A percentile compares a stretch with the other conserved stretches of the same genome.
phyloP scores from a whole-genome alignment of 2,329 filamentous ascomycete species.

The Neopestalotiopsis rosae region DNA sequence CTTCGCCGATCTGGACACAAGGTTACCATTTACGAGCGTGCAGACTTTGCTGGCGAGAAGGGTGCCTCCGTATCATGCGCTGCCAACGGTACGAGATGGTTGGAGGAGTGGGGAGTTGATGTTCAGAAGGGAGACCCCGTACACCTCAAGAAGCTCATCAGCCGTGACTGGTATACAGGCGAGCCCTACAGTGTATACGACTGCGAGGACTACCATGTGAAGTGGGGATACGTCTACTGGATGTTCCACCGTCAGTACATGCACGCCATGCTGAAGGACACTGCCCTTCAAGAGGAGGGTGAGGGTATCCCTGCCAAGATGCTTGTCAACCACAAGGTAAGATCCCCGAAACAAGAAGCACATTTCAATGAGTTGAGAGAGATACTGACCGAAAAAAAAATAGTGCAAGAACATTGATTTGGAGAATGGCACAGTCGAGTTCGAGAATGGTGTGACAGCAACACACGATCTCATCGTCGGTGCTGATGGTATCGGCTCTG shows the following conservation, averaged over 20 bases:
- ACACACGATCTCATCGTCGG: slow-evolving; percentile 67
- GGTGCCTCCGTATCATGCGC: slow-evolving; percentile 72
- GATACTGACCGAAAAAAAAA: not conserved
- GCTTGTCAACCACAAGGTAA: slow-evolving; percentile 36
- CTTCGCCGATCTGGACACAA: slow-evolving; percentile 52
- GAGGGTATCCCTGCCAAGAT: slow-evolving; percentile 38
- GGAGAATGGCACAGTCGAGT: slow-evolving; percentile 52
- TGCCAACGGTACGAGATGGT: slow-evolving; percentile 72
- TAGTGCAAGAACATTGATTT: slow-evolving; percentile 51
- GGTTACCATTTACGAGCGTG: slow-evolving; percentile 68
- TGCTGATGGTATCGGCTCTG: slow-evolving; percentile 71
- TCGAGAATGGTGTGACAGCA: slow-evolving; percentile 54
- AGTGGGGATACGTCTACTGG: slow-evolving; percentile 70
- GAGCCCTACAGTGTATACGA: slow-evolving; percentile 69
- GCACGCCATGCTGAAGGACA: slow-evolving; percentile 45
- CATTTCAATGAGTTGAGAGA: too few relatives aligned
- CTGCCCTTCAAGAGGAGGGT: slow-evolving; percentile 40
- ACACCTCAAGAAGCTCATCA: slow-evolving; percentile 69
- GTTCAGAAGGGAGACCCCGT: slow-evolving; percentile 69
- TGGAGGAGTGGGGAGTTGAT: slow-evolving; percentile 72
- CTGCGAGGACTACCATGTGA: slow-evolving; percentile 67
- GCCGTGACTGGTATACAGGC: slow-evolving; percentile 72
- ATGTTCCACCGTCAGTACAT: slow-evolving; percentile 65
- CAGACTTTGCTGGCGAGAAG: slow-evolving; percentile 71
- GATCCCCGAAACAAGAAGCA: slow-evolving; percentile 37